Conservation (phyloP, 2,329 filamentous ascomycete species). For the Ceratocystis albifundus region DNA sequence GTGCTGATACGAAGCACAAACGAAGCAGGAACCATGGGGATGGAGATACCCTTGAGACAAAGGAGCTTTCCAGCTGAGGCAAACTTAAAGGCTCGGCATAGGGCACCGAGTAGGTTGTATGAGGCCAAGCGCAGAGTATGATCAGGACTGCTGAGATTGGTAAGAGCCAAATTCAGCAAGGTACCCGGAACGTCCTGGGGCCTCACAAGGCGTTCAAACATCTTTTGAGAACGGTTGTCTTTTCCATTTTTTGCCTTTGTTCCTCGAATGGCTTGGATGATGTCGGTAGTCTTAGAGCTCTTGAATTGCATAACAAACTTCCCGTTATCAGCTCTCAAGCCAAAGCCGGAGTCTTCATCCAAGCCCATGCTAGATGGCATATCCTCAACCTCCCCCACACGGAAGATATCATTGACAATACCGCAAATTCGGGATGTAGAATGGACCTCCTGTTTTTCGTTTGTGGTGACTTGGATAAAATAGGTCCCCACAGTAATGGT, state of each 20-base stretch:
- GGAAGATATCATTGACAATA: conserved; percentile 59
- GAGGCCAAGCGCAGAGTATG: conserved; percentile 49
- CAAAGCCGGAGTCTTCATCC: conserved; percentile 57
- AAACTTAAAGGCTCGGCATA: conserved; percentile 59
- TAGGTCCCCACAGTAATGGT: conserved; percentile 57
- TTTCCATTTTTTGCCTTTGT: conserved; percentile 55
- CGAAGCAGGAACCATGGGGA: conserved; percentile 50
- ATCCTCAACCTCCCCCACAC: conserved; percentile 56
- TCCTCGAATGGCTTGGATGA: conserved; percentile 50
- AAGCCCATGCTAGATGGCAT: conserved; percentile 51
- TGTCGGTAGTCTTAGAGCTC: conserved; percentile 51
- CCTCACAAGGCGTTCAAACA: conserved; percentile 52
- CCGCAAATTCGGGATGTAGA: conserved; percentile 50
- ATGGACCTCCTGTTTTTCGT: conserved; percentile 56
- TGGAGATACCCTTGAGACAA: conserved; percentile 51
- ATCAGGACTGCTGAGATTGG: conserved; percentile 53
- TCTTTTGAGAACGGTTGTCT: conserved; percentile 48
- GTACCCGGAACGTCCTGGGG: conserved; percentile 62
- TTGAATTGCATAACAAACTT: conserved; percentile 64
- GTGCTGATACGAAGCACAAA: conserved; percentile 57
- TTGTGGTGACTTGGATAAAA: conserved; percentile 58
- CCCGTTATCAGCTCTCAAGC: conserved; percentile 54
- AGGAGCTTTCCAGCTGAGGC: conserved; percentile 49
- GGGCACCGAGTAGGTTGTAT: conserved; percentile 55
- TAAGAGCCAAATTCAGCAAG: conserved; percentile 54